Conservation (phyloP, 352 stramenopile genomes). For the Plasmopara halstedii region DNA sequence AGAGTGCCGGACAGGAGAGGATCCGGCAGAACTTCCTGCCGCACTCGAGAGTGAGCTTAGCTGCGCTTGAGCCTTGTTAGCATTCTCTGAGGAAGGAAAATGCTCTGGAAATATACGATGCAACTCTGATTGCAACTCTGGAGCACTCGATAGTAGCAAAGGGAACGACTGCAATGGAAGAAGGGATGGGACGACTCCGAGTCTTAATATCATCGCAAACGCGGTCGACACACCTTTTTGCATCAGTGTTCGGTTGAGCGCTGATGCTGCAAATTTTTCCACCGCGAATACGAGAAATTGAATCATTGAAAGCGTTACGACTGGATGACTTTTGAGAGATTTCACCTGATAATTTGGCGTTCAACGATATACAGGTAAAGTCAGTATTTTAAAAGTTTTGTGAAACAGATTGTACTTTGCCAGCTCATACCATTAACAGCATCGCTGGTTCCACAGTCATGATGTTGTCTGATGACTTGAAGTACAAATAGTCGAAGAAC, state of each 20-base stretch:
- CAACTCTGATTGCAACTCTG: constrained; percentile 61
- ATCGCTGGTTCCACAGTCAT: constrained; percentile 80
- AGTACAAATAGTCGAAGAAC: constrained; percentile 87
- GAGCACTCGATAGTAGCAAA: constrained; percentile 52
- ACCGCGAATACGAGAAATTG: constrained; percentile 82
- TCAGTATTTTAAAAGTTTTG: constrained; percentile 1
- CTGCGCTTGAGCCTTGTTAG: constrained; percentile 19
- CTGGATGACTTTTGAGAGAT: constrained; percentile 78
- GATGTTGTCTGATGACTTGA: constrained; percentile 71
- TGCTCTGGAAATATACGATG: constrained; percentile 81
- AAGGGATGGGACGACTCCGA: constrained; percentile 66
- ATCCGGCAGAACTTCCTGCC: constrained; percentile 37
- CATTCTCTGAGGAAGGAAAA: constrained; percentile 54
- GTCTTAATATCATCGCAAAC: constrained; percentile 64
- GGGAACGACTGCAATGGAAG: constrained; percentile 70
- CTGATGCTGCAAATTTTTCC: constrained; percentile 75
- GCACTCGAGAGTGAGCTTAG: constrained; percentile 26
- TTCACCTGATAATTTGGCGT: constrained; percentile 40
- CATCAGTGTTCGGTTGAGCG: constrained; percentile 67
- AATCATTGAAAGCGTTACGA: constrained; percentile 77
- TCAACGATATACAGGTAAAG: neutral
- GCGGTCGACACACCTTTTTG: constrained; percentile 77
- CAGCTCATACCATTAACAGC: constrained; percentile 60
- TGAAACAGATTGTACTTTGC: neutral
- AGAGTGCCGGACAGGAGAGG: constrained; percentile 34